Evolutionary conservation across 2,329 filamentous ascomycete species (phyloP).

Genomic region (Tolypocladium paradoxum): DNA sequence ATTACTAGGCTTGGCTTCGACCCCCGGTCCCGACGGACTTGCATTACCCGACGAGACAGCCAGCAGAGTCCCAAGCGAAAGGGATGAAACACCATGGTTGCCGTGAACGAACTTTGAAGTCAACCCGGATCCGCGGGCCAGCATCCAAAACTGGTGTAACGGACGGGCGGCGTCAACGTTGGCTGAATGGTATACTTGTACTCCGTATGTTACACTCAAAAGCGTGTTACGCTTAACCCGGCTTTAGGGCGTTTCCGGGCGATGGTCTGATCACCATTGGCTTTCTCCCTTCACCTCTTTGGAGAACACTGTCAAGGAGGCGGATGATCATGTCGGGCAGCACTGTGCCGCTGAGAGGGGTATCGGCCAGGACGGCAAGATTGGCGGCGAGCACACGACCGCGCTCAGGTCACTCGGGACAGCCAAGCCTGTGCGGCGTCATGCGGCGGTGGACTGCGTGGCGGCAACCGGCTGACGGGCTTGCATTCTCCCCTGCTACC

Average conservation of each 20-base stretch:
- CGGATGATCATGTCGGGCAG: not conserved
- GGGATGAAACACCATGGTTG: not conserved
- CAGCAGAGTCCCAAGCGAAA: not conserved
- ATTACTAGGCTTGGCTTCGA: slow-evolving; percentile 1
- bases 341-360: not conserved
- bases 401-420: not conserved
- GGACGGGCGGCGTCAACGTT: not conserved
- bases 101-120: not conserved
- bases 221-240: not conserved
- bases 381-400: not conserved
- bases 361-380: not conserved
- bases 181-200: not conserved
- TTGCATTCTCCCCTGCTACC: not conserved
- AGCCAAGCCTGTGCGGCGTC: not conserved
- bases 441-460: not conserved
- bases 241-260: not conserved
- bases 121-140: not conserved
- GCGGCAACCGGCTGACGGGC: not conserved
- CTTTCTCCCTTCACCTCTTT: not conserved
- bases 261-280: not conserved
- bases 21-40: not conserved
- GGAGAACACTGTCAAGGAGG: not conserved
- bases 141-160: not conserved
- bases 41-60: not conserved
- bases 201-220: not conserved